Conservation (phyloP, 75 land plant genomes). For the Cupressus sempervirens region DNA sequence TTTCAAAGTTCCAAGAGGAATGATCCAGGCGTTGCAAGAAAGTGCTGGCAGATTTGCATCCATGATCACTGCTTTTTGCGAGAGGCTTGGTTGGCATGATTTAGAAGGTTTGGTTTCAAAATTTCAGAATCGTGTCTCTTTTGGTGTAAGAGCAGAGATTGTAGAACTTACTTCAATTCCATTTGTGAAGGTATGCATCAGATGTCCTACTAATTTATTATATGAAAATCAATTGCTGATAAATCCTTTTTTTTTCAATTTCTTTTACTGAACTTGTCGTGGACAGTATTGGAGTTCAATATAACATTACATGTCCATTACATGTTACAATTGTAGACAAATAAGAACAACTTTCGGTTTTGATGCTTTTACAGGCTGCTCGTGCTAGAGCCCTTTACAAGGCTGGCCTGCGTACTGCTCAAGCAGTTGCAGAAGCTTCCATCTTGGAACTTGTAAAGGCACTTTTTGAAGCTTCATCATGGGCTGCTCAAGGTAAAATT, state of each 20-base stretch:
- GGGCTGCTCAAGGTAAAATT: slow-evolving; percentile 53
- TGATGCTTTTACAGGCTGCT: slow-evolving; percentile 56
- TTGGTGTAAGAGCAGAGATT: slow-evolving; percentile 98
- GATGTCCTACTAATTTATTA: slow-evolving; percentile 10
- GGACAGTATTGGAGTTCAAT: neutral
- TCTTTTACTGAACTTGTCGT: neutral
- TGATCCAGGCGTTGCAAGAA: slow-evolving; percentile 94
- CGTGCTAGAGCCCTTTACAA: slow-evolving; percentile 94
- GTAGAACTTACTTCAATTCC: slow-evolving; percentile 93
- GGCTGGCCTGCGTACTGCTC: slow-evolving; percentile 89
- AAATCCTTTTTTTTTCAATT: no score
- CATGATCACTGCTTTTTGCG: slow-evolving; percentile 93
- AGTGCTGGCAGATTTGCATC: slow-evolving; percentile 97
- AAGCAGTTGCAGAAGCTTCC: slow-evolving; percentile 90
- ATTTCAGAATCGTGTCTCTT: slow-evolving; percentile 95
- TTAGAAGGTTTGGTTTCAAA: slow-evolving; percentile 90
- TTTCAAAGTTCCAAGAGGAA: slow-evolving; percentile 95
- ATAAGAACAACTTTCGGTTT: neutral
- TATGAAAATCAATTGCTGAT: neutral
- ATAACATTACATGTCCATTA: neutral
- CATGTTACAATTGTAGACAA: neutral
- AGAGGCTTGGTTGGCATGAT: slow-evolving; percentile 97
- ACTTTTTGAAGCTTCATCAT: slow-evolving; percentile 72
- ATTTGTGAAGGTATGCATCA: slow-evolving; percentile 65
- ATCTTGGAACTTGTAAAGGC: slow-evolving; percentile 76